These are phyloP conservation scores for Kappamyces sp. DNA, from an alignment of 192 early-diverging fungal species.

Conservation along the genomic window DNA sequence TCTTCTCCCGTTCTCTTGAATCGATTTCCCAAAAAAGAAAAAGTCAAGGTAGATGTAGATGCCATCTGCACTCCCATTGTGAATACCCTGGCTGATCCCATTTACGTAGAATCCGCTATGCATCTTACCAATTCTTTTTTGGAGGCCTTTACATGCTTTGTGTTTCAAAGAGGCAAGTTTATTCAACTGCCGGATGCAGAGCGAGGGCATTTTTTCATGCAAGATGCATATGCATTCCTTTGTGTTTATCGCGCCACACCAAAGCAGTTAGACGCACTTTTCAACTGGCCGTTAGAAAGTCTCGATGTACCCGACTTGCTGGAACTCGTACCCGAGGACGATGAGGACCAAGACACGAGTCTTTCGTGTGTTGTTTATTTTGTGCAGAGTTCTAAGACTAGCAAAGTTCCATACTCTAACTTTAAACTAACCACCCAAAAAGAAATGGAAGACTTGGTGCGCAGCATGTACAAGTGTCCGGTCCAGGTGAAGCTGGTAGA, in stretches of 20 bases:
- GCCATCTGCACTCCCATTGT: slow-evolving; percentile 37
- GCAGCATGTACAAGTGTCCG: slow-evolving; percentile 37
- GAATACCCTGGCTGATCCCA: slow-evolving; percentile 1
- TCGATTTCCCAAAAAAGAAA: background rate
- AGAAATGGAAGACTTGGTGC: slow-evolving; percentile 43
- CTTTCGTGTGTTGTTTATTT: slow-evolving; percentile 54
- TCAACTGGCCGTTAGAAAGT: background rate
- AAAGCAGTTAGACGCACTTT: slow-evolving; percentile 8
- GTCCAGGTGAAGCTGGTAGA: slow-evolving; percentile 32
- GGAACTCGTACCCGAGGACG: background rate
- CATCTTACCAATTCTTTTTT: slow-evolving; percentile 30
- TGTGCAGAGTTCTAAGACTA: slow-evolving; percentile 36
- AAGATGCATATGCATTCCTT: slow-evolving; percentile 49
- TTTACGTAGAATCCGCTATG: slow-evolving; percentile 21
- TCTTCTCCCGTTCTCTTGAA: slow-evolving; percentile 3
- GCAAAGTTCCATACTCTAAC: slow-evolving; percentile 35
- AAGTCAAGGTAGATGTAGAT: slow-evolving; percentile 36
- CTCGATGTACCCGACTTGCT: background rate
- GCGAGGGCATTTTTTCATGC: slow-evolving; percentile 37
- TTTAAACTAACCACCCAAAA: slow-evolving; percentile 42
- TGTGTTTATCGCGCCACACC: slow-evolving; percentile 36
- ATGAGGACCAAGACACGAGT: slow-evolving; percentile 3
- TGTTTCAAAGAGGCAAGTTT: slow-evolving; percentile 40
- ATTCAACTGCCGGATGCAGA: slow-evolving; percentile 32
- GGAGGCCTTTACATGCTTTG: slow-evolving; percentile 29